phyloP scores from a whole-genome alignment of 2,329 filamentous ascomycete genomes.

The Trichoderma polysporum region DNA sequence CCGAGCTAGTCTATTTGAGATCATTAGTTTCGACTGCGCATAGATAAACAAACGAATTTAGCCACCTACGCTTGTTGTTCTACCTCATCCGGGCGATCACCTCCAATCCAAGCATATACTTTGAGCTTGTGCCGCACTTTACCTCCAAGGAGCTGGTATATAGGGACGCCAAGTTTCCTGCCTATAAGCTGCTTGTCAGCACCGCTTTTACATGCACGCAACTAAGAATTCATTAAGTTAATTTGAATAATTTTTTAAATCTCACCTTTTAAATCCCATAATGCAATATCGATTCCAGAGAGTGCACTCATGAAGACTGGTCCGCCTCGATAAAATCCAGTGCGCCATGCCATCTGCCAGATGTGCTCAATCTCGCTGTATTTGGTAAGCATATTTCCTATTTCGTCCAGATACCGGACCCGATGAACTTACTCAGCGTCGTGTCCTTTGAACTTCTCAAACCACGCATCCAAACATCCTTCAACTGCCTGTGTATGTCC shows the following conservation, averaged over 20 bases:
- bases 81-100: constrained; percentile 68
- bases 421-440: constrained; percentile 62
- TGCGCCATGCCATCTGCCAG: constrained; percentile 72
- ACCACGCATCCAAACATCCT: constrained; percentile 68
- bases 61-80: constrained; percentile 56
- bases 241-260: not conserved
- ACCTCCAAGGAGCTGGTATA: constrained; percentile 73
- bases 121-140: constrained; percentile 68
- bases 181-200: constrained; percentile 32
- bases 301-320: constrained; percentile 79
- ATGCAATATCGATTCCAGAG: constrained; percentile 73
- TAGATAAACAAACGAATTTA: not conserved
- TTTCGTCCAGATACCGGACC: not conserved
- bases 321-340: constrained; percentile 73
- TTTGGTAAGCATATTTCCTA: not conserved
- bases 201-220: not conserved
- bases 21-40: not conserved
- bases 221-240: not conserved
- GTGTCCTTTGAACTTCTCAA: constrained; percentile 59
- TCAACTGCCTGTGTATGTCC: constrained; percentile 74
- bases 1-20: constrained; percentile 48
- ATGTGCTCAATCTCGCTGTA: constrained; percentile 73
- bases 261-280: constrained; percentile 71
- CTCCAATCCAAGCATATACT: constrained; percentile 78
- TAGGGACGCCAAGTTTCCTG: constrained; percentile 57